Base-by-base conservation (phyloP, 345 rosid species). In the Raphanus raphanistrum region DNA sequence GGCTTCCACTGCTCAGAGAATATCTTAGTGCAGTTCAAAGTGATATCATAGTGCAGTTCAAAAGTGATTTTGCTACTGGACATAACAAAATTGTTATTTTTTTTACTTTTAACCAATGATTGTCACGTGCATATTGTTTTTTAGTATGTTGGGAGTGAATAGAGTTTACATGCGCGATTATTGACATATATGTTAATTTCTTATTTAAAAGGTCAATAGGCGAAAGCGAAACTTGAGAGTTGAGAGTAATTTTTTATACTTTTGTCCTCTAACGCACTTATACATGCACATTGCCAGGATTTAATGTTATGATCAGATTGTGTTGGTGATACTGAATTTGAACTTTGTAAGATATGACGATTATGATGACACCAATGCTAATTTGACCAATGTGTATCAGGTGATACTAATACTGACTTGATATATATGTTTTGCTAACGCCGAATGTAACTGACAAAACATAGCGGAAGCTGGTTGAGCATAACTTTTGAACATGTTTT, bases 131-230 rank as follows among this genome's bases (percentile, higher is more conserved):
- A 72, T 32, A 58, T 41, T 66, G 73, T 16, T 15, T 72, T 32
- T 66, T 58, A 27, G 57, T 58, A 29, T 77, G 76, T 71, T 66
- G 7, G 63, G 69, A 11, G 33, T 66, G 35, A 52, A 11, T 41
- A 8, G 29, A 32, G 55, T n/a, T 58, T 32, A 58, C 73, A 78
- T 61, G 81, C 76, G 76, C 76, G 72, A 78, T 78, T 77, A 71
- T 77, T 33, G 32, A 43, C 33, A 50, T 21, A 59, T 63, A 28
- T 17, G 12, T 29, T 57, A 55, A 6, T 57, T 4, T 13, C 0
- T 62, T 32, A 21, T 25, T 27, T 6, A 55, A 1, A 55, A 66
- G 65, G 78, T 65, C 78, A 35, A 17, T 52, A 21, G 27, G 52
- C 62, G 25, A 58, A 73, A 73, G 76, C 38, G 6, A 10, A 61